Evolutionary conservation across 2,329 filamentous ascomycete species (phyloP).

Genomic region (Diatrype stigma): DNA sequence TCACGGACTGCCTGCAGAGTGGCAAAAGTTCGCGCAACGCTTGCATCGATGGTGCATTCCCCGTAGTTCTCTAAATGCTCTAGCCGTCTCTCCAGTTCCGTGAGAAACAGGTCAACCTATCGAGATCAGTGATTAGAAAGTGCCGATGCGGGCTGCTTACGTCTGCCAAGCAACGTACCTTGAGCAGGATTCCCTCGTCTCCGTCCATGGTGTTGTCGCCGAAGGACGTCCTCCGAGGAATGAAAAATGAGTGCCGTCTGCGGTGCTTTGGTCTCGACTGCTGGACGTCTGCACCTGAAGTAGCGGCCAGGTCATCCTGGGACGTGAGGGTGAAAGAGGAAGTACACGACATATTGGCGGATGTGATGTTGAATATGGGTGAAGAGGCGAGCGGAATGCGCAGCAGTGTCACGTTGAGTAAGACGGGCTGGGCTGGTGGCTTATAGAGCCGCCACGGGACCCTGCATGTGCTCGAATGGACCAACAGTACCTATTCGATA

Average conservation of each 20-base stretch:
- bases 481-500: not conserved
- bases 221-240: constrained; percentile 52
- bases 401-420: not conserved
- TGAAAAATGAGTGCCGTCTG: constrained; percentile 54
- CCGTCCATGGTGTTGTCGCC: constrained; percentile 58
- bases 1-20: constrained; percentile 84
- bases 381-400: not conserved
- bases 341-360: constrained; percentile 26
- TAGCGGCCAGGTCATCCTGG: constrained; percentile 30
- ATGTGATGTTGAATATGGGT: constrained; percentile 5
- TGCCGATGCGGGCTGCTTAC: not conserved
- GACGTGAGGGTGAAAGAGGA: constrained; percentile 24
- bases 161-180: constrained; percentile 32
- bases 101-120: constrained; percentile 74
- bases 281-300: constrained; percentile 37
- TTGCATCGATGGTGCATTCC: constrained; percentile 76
- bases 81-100: constrained; percentile 79
- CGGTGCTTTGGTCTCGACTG: constrained; percentile 32
- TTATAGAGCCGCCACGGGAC: not conserved
- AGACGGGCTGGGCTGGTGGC: not conserved
- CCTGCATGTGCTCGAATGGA: not conserved
- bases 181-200: constrained; percentile 58
- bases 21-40: constrained; percentile 78
- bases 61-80: constrained; percentile 87
- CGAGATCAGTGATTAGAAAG: constrained; percentile 6